phyloP scores from a whole-genome alignment of 2,329 filamentous ascomycete species.

The Parastagonospora avenae region DNA sequence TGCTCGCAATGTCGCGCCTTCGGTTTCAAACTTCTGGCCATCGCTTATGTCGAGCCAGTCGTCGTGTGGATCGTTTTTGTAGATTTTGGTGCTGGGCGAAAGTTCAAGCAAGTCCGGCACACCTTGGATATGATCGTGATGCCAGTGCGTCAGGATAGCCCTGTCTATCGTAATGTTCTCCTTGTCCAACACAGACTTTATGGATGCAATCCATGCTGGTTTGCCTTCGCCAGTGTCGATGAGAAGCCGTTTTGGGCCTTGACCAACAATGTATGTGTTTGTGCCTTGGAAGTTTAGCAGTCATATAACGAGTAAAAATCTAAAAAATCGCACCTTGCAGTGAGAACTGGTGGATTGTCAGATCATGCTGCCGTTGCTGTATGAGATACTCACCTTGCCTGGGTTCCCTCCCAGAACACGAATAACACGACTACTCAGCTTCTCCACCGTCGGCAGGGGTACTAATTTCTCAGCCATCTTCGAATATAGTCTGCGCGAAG shows the following conservation, averaged over 20 bases:
- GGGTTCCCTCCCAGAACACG: constrained; percentile 91
- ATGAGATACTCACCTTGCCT: constrained; percentile 65
- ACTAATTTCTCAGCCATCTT: constrained; percentile 67
- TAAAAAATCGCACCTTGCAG: constrained; percentile 58
- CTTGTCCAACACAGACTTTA: constrained; percentile 67
- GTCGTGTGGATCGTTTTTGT: constrained; percentile 66
- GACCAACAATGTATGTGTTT: constrained; percentile 92
- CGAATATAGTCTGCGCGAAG: constrained; percentile 28
- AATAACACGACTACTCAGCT: constrained; percentile 77
- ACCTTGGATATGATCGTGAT: constrained; percentile 82
- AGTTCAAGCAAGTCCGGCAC: constrained; percentile 69
- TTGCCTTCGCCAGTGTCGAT: constrained; percentile 90
- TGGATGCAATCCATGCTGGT: constrained; percentile 70
- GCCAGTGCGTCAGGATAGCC: constrained; percentile 89
- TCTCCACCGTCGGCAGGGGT: constrained; percentile 73
- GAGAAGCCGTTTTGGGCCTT: constrained; percentile 73
- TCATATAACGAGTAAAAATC: neutral
- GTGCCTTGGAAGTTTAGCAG: constrained; percentile 63
- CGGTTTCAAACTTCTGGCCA: constrained; percentile 60
- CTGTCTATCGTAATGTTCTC: constrained; percentile 72
- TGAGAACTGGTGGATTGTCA: constrained; percentile 56
- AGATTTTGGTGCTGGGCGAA: constrained; percentile 67
- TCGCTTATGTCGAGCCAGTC: constrained; percentile 61
- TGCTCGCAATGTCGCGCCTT: constrained; percentile 71
- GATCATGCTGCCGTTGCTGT: neutral